Conservation (phyloP, 495 filamentous ascomycete genomes). For the Lepidopterella palustris region DNA sequence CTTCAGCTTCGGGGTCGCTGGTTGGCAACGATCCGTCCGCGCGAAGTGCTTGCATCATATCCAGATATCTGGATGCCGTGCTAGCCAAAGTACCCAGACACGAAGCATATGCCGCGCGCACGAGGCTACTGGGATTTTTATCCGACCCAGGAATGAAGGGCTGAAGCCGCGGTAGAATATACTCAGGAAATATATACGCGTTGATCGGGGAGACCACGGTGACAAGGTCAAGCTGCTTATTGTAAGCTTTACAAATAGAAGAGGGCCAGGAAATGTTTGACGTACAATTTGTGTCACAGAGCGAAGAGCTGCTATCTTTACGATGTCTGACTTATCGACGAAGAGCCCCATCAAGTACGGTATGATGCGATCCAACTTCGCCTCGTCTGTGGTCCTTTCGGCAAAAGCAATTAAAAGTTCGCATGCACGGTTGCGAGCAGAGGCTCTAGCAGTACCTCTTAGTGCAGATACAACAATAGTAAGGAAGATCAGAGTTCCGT, state of each 20-base stretch:
- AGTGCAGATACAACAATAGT: constrained; percentile 81
- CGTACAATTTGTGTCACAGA: constrained; percentile 71
- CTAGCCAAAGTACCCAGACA: constrained; percentile 88
- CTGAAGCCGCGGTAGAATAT: constrained; percentile 79
- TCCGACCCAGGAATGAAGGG: constrained; percentile 55
- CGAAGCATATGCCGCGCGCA: constrained; percentile 85
- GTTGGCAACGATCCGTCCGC: constrained; percentile 76
- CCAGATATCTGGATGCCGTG: constrained; percentile 77
- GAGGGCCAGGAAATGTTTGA: background rate
- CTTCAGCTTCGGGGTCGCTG: constrained; percentile 74
- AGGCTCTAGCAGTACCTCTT: constrained; percentile 78
- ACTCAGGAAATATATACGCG: constrained; percentile 90
- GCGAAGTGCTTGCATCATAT: constrained; percentile 81
- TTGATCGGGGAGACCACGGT: constrained; percentile 87
- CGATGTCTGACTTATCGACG: constrained; percentile 71
- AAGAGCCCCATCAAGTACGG: constrained; percentile 80
- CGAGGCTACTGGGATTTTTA: constrained; percentile 57
- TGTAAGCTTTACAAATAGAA: background rate
- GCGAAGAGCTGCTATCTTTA: constrained; percentile 77
- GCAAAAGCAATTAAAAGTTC: constrained; percentile 91
- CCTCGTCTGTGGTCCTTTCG: constrained; percentile 87
- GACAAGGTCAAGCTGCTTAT: constrained; percentile 62
- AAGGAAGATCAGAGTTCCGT: constrained; percentile 89
- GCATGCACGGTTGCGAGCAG: constrained; percentile 82
- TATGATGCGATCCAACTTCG: constrained; percentile 89